Base-by-base conservation (phyloP, 192 early-diverging fungal species). In the Coemansia biformis region DNA sequence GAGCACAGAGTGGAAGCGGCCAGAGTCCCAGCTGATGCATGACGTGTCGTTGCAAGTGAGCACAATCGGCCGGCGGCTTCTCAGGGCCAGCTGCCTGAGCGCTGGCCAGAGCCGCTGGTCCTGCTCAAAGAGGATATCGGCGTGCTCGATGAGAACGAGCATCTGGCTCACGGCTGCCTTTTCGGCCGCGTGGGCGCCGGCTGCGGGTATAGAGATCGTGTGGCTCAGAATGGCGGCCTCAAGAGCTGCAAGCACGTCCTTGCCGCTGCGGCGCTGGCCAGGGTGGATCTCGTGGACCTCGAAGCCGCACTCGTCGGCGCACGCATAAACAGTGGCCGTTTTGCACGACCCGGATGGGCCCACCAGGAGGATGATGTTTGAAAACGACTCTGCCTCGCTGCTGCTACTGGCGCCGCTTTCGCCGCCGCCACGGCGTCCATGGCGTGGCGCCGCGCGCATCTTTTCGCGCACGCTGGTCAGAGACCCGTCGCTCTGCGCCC, bases 111-210 rank as follows among this genome's bases (percentile, higher is more conserved):
- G 83, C 3, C 84, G 83, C 33, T 82, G 83, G 52, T 93, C 90
- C 19, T 85, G 79, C 28, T 90, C 85, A 77, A 82, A 89, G 6
- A 90, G 51, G 11, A 90, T 64, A 53, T 93, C 90, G 1, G 84
- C 83, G 26, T 93, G 85, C 53, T 93, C 90, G 19, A 93, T 67
- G n/a, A 93, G 59, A 17, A 93, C 79, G 28, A 93, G 58, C 46
- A 83, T 76, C 42, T 87, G 82, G 47, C 51, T 75, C 35, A 63
- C 47, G 8, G 47, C 13, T 1, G 43, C 28, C 14, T 18, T 47
- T 16, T 41, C 49, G 1, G 44, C 31, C 12, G 18, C n/a, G 15
- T 30, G 19, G 13, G 43, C 14, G 24, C 38, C 39, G 2, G 48
- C 43, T 3, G 59, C 28, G 4, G 63, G 37, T 7, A 39, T 35